phyloP scores from a whole-genome alignment of 1,284 basidiomycete species.

The Phaffia rhodozyma region DNA sequence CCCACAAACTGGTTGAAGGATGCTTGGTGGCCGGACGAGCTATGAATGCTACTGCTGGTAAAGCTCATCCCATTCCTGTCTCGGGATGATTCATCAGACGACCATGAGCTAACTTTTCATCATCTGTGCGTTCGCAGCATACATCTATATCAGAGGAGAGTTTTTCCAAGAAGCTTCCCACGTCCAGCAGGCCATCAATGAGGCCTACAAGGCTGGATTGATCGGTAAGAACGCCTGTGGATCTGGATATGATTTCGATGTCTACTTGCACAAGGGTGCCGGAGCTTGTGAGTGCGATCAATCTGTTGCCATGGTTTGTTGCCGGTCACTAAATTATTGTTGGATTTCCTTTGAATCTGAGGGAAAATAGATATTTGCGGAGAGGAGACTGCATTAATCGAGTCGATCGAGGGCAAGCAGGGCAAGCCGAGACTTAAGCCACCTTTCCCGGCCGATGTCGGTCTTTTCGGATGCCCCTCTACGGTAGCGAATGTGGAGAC shows the following conservation, averaged over 20 bases:
- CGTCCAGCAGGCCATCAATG: constrained; percentile 86
- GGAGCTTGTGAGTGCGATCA: constrained; percentile 41
- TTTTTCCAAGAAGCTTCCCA: constrained; percentile 92
- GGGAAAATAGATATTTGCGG: constrained; percentile 64
- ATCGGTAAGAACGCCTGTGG: constrained; percentile 88
- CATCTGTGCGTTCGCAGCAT: constrained; percentile 42
- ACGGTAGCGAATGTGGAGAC: constrained; percentile 99
- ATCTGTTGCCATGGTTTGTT: background rate
- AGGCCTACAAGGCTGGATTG: constrained; percentile 85
- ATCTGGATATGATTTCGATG: constrained; percentile 86
- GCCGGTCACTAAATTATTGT: background rate
- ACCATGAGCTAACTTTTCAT: background rate
- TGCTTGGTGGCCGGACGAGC: constrained; percentile 93
- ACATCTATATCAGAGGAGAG: constrained; percentile 98
- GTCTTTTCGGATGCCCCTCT: constrained; percentile 89
- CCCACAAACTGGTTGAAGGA: constrained; percentile 95
- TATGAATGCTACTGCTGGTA: constrained; percentile 85
- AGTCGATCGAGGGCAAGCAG: constrained; percentile 92
- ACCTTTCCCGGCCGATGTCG: constrained; percentile 98
- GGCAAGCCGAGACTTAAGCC: constrained; percentile 96
- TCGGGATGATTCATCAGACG: background rate
- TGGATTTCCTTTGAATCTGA: background rate
- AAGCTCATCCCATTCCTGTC: constrained; percentile 18
- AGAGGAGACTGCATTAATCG: constrained; percentile 95
- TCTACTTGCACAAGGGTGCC: constrained; percentile 92